A percentile compares a stretch with the other conserved stretches of the same genome.
Evolutionary conservation across 257 asterid species (phyloP).

Genomic region (Rhazya stricta): DNA sequence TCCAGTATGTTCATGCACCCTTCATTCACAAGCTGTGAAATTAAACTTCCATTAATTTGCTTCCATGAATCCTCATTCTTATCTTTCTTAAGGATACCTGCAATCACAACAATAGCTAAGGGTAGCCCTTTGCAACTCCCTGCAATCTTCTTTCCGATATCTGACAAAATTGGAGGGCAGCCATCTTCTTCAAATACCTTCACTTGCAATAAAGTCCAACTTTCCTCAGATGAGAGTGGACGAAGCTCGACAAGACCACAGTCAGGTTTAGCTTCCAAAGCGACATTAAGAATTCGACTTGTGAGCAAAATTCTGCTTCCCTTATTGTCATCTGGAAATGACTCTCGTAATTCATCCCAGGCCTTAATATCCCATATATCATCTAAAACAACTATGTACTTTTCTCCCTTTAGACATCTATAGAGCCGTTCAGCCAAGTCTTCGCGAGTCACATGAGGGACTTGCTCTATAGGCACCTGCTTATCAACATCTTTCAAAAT

Average conservation of each 20-base stretch:
- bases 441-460: not conserved
- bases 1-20: conserved; percentile 11
- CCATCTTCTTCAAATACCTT: not conserved
- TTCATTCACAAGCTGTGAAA: not conserved
- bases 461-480: not conserved
- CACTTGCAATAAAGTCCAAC: conserved; percentile 9
- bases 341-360: conserved; percentile 6
- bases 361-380: conserved; percentile 17
- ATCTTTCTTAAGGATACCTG: not conserved
- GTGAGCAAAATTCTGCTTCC: conserved; percentile 16
- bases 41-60: conserved; percentile 2
- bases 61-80: not conserved
- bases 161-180: not conserved
- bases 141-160: not conserved
- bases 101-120: conserved; percentile 1
- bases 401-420: not conserved
- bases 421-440: not conserved
- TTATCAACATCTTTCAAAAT: not conserved
- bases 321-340: conserved; percentile 7
- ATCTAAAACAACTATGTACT: conserved; percentile 16
- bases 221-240: conserved; percentile 6
- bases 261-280: not conserved
- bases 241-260: not conserved
- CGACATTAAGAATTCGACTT: not conserved
- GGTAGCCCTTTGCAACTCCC: conserved; percentile 11